Evolutionary conservation across 1,284 basidiomycete genomes (phyloP), one percentile per base, ranked within the genome.

Genomic region (Omphalotus olearius): DNA sequence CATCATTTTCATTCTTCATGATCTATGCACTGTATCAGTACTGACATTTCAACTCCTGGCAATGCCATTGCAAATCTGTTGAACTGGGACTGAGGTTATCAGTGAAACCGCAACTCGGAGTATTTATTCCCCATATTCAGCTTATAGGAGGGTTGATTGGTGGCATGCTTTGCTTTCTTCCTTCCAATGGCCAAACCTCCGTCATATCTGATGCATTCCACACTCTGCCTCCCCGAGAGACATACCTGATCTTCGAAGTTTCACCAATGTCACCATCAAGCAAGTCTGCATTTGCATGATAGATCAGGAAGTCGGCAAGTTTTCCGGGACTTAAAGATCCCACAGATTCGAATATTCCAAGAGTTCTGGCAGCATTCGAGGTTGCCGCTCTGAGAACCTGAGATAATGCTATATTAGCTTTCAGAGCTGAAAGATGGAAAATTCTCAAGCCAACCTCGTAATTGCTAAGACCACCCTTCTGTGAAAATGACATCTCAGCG

Each of bases 361-460:
- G 75, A 0, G 84, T 84, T 43, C 67, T 69, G 2, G 86, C 85
- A 13, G 80, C 84, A 18, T 74, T 74, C 0, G 77, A 72, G 6
- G 84, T 88, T 3, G 85, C 85, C 0, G 85, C 83, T 47, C 76
- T 77, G 43, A 88, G 66, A 26, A 82, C 79, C 84, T 87, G 53
- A n/a, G 11, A 44, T 23, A 5, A 23, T 7, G 13, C 30, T 33
- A 33, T 33, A 20, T 42, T 20, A 30, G 20, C 23, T 20, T 26
- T 20, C 13, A 42, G 33, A 16, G 2, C n/a, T 25, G 4, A 25
- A 16, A 35, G 16, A 6, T 26, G 7, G 35, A 11, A 6, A 13
- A 14, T 18, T 40, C n/a, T 11, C 23, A 36, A 35, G 37, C 57
- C 13, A 39, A 72, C 73, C 67, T 75, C 72, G 49, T 73, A 76